Conservation (phyloP, 2,329 filamentous ascomycete genomes). For the Phialophora verrucosa region DNA sequence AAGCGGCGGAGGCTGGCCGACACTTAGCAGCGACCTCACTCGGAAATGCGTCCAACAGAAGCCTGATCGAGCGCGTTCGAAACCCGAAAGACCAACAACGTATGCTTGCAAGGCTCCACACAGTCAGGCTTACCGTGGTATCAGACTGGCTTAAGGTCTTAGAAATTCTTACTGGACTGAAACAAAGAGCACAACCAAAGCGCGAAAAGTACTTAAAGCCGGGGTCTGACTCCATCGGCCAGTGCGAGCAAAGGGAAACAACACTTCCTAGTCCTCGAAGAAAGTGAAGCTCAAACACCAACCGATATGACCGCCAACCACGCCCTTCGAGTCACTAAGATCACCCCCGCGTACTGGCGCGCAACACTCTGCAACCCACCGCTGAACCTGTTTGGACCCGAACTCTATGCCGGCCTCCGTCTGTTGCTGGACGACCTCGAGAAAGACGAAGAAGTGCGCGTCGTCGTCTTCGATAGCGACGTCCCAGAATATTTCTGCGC, state of each 20-base stretch:
- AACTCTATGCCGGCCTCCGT: slow-evolving; percentile 9
- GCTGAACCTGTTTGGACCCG: slow-evolving; percentile 4
- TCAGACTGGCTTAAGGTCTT: too few relatives aligned
- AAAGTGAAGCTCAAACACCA: too few relatives aligned
- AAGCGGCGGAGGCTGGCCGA: too few relatives aligned
- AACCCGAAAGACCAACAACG: too few relatives aligned
- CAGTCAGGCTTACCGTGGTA: too few relatives aligned
- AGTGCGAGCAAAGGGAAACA: neutral
- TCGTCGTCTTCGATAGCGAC: slow-evolving; percentile 15
- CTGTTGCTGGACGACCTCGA: slow-evolving; percentile 11
- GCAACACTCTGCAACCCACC: slow-evolving; percentile 8
- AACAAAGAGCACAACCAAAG: too few relatives aligned
- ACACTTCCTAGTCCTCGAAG: neutral
- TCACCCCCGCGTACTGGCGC: slow-evolving; percentile 4
- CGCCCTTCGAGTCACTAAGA: slow-evolving; percentile 4
- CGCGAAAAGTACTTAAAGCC: too few relatives aligned
- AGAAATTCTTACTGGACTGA: too few relatives aligned
- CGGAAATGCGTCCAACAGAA: too few relatives aligned
- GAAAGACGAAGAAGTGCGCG: slow-evolving; percentile 8
- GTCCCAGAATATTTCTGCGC: slow-evolving; percentile 12
- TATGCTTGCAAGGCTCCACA: too few relatives aligned
- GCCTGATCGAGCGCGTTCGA: too few relatives aligned
- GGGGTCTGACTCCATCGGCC: neutral
- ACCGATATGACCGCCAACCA: slow-evolving; percentile 7
- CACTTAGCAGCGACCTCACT: too few relatives aligned